A percentile compares a stretch with the other conserved stretches of the same genome.
These are phyloP conservation scores for Coelastrella sp. DNA, from an alignment of 139 green algal genomes.

Conservation along the genomic window DNA sequence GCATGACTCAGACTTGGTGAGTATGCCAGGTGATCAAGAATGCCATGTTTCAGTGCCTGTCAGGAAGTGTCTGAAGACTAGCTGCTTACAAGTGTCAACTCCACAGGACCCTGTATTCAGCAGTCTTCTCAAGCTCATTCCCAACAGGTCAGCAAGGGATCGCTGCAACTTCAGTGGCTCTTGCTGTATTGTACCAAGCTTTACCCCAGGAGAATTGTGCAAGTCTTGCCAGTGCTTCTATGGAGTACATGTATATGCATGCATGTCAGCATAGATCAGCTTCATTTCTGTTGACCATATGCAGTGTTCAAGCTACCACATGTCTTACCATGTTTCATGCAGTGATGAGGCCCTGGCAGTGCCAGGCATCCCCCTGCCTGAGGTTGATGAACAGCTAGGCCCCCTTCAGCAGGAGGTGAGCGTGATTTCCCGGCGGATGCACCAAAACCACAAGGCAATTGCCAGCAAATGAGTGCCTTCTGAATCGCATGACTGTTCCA, in stretches of 20 bases:
- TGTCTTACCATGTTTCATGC: not conserved
- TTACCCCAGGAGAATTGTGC: not conserved
- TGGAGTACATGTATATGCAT: too few relatives aligned
- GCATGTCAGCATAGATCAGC: not conserved
- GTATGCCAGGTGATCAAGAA: not conserved
- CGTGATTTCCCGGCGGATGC: not conserved
- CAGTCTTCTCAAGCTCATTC: slow-evolving; percentile 23
- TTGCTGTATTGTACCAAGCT: not conserved
- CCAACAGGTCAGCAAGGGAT: not conserved
- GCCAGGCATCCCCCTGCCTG: slow-evolving; percentile 29
- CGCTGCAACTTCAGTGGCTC: not conserved
- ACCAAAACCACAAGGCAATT: not conserved
- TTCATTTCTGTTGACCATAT: not conserved
- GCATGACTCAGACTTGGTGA: not conserved
- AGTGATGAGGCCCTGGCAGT: not conserved
- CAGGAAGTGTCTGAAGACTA: not conserved
- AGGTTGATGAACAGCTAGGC: slow-evolving; percentile 41
- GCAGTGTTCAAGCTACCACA: not conserved
- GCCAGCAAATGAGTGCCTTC: not conserved
- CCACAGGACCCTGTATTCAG: not conserved
- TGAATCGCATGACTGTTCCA: too few relatives aligned
- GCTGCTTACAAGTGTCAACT: not conserved
- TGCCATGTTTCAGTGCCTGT: not conserved
- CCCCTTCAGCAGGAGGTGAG: slow-evolving; percentile 44
- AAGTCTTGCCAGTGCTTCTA: too few relatives aligned